Evolutionary conservation across 2,329 filamentous ascomycete species (phyloP).

Genomic region (Monosporascus ibericus): DNA sequence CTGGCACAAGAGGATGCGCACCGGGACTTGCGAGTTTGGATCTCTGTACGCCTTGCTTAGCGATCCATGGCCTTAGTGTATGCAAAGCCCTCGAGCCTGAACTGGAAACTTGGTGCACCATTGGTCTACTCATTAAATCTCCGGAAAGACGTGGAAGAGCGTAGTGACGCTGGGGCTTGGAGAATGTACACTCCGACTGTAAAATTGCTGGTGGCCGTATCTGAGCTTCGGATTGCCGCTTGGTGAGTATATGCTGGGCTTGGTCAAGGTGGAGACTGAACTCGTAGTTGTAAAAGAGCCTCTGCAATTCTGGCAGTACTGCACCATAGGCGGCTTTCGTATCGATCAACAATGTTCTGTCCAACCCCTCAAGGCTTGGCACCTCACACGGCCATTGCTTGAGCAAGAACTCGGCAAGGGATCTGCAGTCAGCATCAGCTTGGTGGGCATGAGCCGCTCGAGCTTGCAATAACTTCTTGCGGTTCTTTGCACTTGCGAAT

Average conservation of each 20-base stretch:
- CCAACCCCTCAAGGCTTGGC: slow-evolving; percentile 25
- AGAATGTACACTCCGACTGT: slow-evolving; percentile 11
- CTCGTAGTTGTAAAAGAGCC: slow-evolving; percentile 41
- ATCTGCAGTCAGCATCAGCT: slow-evolving; percentile 27
- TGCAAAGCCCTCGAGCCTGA: background rate
- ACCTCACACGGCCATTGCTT: slow-evolving; percentile 38
- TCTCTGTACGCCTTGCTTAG: too few relatives aligned
- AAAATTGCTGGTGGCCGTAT: slow-evolving; percentile 12
- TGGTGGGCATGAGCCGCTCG: slow-evolving; percentile 23
- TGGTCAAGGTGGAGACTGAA: slow-evolving; percentile 36
- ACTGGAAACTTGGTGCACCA: slow-evolving; percentile 1
- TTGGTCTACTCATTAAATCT: slow-evolving; percentile 12
- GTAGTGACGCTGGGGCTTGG: slow-evolving; percentile 9
- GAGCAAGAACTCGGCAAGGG: slow-evolving; percentile 35
- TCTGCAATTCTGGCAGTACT: slow-evolving; percentile 40
- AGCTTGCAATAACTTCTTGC: slow-evolving; percentile 23
- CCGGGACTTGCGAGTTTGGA: background rate
- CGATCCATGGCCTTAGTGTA: too few relatives aligned
- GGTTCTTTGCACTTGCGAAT: slow-evolving; percentile 23
- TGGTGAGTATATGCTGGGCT: slow-evolving; percentile 35
- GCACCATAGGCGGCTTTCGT: slow-evolving; percentile 28
- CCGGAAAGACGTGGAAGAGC: slow-evolving; percentile 9
- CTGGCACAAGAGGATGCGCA: background rate
- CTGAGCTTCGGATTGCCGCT: slow-evolving; percentile 16
- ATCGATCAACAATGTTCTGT: slow-evolving; percentile 28